Evolutionary conservation across 2,329 filamentous ascomycete genomes (phyloP).

Genomic region (Arthrinium puccinioides): DNA sequence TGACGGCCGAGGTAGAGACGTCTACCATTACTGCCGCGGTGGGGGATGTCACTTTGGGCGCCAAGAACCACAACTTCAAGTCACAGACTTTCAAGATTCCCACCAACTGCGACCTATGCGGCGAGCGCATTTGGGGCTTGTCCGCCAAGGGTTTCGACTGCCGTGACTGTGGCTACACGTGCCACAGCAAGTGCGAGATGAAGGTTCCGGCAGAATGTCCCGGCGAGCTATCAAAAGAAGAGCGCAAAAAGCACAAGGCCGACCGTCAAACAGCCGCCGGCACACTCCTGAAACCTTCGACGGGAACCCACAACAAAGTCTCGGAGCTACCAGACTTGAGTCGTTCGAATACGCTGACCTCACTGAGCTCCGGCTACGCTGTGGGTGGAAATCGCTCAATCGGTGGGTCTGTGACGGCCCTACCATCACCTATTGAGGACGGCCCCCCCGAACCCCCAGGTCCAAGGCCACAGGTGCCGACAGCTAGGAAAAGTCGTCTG

Average conservation of each 20-base stretch:
- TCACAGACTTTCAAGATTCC: constrained; percentile 99
- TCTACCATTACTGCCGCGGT: constrained; percentile 86
- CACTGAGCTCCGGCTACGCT: constrained; percentile 80
- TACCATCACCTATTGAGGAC: constrained; percentile 44
- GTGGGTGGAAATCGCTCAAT: constrained; percentile 71
- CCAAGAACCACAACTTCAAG: constrained; percentile 96
- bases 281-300: constrained; percentile 41
- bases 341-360: constrained; percentile 83
- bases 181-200: constrained; percentile 98
- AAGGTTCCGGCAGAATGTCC: constrained; percentile 96
- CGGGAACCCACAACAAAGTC: constrained; percentile 40
- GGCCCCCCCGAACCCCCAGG: constrained; percentile 34
- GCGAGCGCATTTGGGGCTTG: constrained; percentile 93
- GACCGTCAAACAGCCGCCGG: constrained; percentile 77
- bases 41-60: constrained; percentile 85
- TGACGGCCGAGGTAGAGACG: constrained; percentile 89
- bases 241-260: constrained; percentile 86
- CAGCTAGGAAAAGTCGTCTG: constrained; percentile 58
- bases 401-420: constrained; percentile 42
- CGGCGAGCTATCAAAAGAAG: constrained; percentile 87
- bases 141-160: constrained; percentile 97
- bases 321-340: constrained; percentile 62
- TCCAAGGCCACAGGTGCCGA: constrained; percentile 39
- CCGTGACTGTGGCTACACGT: constrained; percentile 93
- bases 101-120: constrained; percentile 95